A percentile compares a stretch with the other conserved stretches of the same genome.
Conservation (phyloP, 495 filamentous ascomycete genomes). For the Hyaloscypha bicolor region DNA sequence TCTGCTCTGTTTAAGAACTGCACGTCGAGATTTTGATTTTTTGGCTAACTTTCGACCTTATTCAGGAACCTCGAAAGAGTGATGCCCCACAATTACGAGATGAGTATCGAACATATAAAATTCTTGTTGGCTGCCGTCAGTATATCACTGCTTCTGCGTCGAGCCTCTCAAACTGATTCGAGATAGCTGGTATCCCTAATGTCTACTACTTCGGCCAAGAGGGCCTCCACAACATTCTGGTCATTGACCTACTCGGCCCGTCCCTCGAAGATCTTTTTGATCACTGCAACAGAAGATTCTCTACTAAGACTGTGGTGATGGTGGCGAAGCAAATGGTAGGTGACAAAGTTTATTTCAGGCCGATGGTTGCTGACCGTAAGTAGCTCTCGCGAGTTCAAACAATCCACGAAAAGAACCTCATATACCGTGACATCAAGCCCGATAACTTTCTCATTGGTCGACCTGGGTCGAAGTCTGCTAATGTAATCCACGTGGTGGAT, state of each 20-base stretch:
- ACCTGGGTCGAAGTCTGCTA: constrained; percentile 88
- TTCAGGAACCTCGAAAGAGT: constrained; percentile 94
- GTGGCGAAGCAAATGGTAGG: constrained; percentile 98
- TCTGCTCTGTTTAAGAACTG: not conserved
- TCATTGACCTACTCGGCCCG: constrained; percentile 96
- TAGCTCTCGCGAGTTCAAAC: constrained; percentile 97
- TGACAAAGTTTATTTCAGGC: constrained; percentile 17
- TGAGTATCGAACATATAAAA: constrained; percentile 99
- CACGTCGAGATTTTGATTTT: not conserved
- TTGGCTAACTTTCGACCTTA: constrained; percentile 2
- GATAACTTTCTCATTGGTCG: constrained; percentile 99
- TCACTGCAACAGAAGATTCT: constrained; percentile 93
- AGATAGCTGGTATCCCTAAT: constrained; percentile 93
- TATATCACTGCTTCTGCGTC: constrained; percentile 35
- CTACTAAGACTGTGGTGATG: constrained; percentile 98
- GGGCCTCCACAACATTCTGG: constrained; percentile 97
- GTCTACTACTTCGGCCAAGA: constrained; percentile 99
- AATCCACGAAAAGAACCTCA: constrained; percentile 99
- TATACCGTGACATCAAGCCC: constrained; percentile 99
- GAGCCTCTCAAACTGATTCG: constrained; percentile 23
- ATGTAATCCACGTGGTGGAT: constrained; percentile 98
- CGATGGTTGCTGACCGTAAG: constrained; percentile 14
- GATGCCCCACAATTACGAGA: constrained; percentile 97
- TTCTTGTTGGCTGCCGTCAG: constrained; percentile 98
- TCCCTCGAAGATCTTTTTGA: constrained; percentile 98